phyloP scores from a whole-genome alignment of 768 basidiomycete genomes.

The Lactarius sanguifluus region DNA sequence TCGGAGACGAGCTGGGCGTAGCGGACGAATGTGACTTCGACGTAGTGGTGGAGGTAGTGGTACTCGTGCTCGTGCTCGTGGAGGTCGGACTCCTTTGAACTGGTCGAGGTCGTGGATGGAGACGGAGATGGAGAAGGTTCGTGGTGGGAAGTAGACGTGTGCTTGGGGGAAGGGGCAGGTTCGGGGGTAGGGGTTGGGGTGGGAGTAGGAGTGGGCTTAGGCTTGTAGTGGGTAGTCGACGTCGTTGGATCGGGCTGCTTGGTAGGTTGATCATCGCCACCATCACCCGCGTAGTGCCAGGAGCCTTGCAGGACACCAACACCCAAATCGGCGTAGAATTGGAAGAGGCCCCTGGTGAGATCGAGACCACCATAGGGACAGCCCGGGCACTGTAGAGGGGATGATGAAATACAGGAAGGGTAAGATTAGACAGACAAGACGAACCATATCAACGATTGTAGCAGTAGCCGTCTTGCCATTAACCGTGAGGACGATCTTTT shows the following conservation, averaged over 20 bases:
- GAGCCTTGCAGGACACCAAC: conserved; percentile 41
- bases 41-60: not conserved
- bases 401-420: not conserved
- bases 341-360: conserved; percentile 47
- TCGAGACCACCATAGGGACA: conserved; percentile 48
- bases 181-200: not conserved
- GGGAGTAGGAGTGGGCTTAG: not conserved
- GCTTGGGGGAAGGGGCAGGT: not conserved
- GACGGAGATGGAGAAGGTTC: conserved; percentile 17
- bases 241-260: not conserved
- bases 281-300: conserved; percentile 40
- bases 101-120: conserved; percentile 13
- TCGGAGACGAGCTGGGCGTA: conserved; percentile 2
- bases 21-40: not conserved
- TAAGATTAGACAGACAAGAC: conserved; percentile 8
- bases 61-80: not conserved
- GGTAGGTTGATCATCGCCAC: not conserved
- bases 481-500: conserved; percentile 58
- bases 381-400: conserved; percentile 38
- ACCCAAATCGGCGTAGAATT: conserved; percentile 38
- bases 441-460: conserved; percentile 61
- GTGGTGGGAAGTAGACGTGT: not conserved
- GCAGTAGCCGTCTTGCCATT: conserved; percentile 60
- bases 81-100: not conserved
- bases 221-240: not conserved